These are phyloP conservation scores for Arctium minus DNA, from an alignment of 129 eudicot genomes.

Conservation along the genomic window DNA sequence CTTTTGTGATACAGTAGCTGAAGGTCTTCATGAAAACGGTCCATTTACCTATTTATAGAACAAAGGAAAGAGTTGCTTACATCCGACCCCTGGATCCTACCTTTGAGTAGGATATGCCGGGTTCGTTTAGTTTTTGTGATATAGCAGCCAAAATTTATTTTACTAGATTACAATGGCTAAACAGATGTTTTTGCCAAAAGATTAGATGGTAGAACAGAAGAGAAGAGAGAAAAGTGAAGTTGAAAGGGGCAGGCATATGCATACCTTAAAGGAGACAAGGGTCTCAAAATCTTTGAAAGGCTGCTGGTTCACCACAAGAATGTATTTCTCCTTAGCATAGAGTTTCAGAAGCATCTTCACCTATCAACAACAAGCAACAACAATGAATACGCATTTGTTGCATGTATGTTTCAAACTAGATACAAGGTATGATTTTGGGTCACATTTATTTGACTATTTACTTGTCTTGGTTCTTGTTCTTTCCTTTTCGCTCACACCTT, in stretches of 20 bases:
- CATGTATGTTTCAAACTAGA: not conserved
- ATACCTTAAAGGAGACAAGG: conserved; percentile 83
- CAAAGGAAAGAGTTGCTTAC: too few species aligned
- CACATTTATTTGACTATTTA: not conserved
- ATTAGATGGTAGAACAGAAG: not conserved
- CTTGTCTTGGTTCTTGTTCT: too few species aligned
- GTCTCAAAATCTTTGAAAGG: conserved; percentile 51
- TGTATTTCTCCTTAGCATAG: conserved; percentile 63
- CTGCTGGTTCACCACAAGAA: conserved; percentile 66
- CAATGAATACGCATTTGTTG: not conserved
- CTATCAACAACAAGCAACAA: conserved; percentile 27
- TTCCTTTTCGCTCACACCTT: too few species aligned
- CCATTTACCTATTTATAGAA: too few species aligned
- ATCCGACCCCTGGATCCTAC: too few species aligned
- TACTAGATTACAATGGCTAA: not conserved
- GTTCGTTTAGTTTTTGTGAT: not conserved
- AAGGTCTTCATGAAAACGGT: too few species aligned
- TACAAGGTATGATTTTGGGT: not conserved
- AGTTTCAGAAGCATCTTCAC: conserved; percentile 55
- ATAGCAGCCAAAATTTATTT: not conserved
- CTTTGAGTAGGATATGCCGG: not conserved
- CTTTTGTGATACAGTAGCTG: too few species aligned
- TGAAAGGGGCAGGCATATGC: conserved; percentile 21
- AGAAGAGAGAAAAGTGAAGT: not conserved
- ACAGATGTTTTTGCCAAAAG: not conserved